phyloP scores from a whole-genome alignment of 352 stramenopile genomes.

The Phytophthora quininea region DNA sequence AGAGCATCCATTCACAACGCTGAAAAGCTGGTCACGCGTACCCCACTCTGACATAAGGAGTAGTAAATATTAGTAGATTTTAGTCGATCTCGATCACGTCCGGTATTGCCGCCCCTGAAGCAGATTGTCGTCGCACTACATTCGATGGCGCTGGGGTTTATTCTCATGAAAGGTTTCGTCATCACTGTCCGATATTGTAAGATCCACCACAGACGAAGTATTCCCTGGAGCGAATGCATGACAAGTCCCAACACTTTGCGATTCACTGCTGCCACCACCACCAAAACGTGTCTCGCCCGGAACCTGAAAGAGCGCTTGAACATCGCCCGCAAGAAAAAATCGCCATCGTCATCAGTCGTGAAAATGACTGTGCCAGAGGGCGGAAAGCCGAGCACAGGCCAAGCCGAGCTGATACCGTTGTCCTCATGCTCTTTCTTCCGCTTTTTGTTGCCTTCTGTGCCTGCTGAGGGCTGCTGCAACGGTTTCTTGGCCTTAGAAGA shows the following conservation, averaged over 20 bases:
- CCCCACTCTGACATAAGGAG: neutral
- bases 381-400: conserved; percentile 2
- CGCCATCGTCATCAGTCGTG: conserved; percentile 37
- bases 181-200: conserved; percentile 43
- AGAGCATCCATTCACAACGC: conserved; percentile 4
- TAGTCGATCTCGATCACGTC: conserved; percentile 51
- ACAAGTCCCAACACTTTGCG: neutral
- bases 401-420: conserved; percentile 4
- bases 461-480: conserved; percentile 3
- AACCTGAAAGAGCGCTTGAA: conserved; percentile 48
- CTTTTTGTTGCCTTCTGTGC: conserved; percentile 16
- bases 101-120: conserved; percentile 17
- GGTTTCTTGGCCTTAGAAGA: conserved; percentile 32
- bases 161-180: conserved; percentile 17
- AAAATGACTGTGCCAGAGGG: conserved; percentile 35
- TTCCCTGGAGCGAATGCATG: neutral
- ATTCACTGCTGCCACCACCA: neutral
- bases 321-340: conserved; percentile 54
- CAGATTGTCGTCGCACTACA: neutral
- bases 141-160: conserved; percentile 4
- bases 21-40: neutral
- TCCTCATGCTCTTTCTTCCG: conserved; percentile 15
- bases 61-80: conserved; percentile 3
- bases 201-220: conserved; percentile 29
- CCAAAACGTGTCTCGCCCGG: neutral